These are phyloP conservation scores for Ceratobasidium sp. DNA, from an alignment of 1,284 basidiomycete species.

Conservation along the genomic window DNA sequence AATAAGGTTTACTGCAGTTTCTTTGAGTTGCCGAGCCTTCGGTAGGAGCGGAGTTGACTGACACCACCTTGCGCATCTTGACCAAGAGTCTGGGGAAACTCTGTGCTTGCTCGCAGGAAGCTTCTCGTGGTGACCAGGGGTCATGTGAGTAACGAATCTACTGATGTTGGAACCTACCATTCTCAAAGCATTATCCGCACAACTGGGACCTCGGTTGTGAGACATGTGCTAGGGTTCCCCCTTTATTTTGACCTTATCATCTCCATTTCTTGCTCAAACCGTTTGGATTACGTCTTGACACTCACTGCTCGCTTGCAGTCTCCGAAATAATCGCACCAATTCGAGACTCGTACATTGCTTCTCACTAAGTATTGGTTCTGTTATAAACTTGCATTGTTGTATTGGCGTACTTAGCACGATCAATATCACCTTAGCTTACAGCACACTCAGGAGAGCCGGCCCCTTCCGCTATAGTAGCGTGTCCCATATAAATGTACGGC, in stretches of 20 bases:
- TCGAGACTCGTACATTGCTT: conserved; percentile 10
- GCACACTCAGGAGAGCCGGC: conserved; percentile 17
- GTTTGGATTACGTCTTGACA: conserved; percentile 16
- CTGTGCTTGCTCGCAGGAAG: conserved; percentile 20
- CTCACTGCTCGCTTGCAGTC: conserved; percentile 4
- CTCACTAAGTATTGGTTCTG: conserved; percentile 27
- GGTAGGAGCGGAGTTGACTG: conserved; percentile 34
- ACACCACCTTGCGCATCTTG: neutral
- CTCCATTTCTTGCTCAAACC: conserved; percentile 29
- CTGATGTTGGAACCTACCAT: conserved; percentile 29
- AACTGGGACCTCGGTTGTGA: conserved; percentile 13
- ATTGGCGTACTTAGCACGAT: conserved; percentile 32
- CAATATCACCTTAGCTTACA: conserved; percentile 19
- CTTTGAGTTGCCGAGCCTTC: conserved; percentile 24
- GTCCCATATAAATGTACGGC: conserved; percentile 36
- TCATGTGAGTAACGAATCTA: conserved; percentile 31
- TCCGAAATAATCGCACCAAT: conserved; percentile 13
- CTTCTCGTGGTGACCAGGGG: conserved; percentile 34
- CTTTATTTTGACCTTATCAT: conserved; percentile 30
- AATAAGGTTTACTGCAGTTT: conserved; percentile 22
- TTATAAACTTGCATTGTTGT: conserved; percentile 33
- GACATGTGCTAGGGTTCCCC: conserved; percentile 21
- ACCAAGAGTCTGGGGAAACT: conserved; percentile 16
- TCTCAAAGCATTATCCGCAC: conserved; percentile 4
- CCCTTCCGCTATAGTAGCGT: conserved; percentile 10